These are phyloP conservation scores for Neonectria coccinea DNA, from an alignment of 2,329 filamentous ascomycete genomes.

Conservation along the genomic window DNA sequence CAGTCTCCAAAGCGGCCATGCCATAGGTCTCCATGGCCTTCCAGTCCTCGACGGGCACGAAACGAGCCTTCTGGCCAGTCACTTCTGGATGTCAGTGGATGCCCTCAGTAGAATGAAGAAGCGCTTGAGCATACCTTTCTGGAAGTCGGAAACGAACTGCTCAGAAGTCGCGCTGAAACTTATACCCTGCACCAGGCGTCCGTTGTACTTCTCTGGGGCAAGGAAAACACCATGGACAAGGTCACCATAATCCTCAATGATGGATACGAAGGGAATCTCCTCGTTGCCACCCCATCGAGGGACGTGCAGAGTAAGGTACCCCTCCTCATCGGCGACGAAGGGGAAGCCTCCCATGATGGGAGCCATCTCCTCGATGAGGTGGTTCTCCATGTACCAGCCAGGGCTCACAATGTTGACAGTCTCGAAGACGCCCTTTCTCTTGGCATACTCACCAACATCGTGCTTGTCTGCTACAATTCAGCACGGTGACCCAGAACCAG, in stretches of 20 bases:
- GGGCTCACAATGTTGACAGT: conserved; percentile 51
- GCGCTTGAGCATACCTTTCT: conserved; percentile 40
- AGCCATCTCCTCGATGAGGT: conserved; percentile 50
- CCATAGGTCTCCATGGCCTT: conserved; percentile 49
- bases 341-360: conserved; percentile 57
- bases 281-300: conserved; percentile 55
- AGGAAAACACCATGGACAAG: conserved; percentile 59
- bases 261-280: conserved; percentile 53
- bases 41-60: conserved; percentile 48
- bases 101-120: not conserved
- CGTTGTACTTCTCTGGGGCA: conserved; percentile 52
- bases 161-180: conserved; percentile 50
- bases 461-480: conserved; percentile 50
- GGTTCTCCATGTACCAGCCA: conserved; percentile 59
- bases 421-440: conserved; percentile 48
- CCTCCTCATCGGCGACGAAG: conserved; percentile 49
- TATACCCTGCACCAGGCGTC: conserved; percentile 52
- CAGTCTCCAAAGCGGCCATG: conserved; percentile 49
- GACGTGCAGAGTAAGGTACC: conserved; percentile 49
- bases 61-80: conserved; percentile 49
- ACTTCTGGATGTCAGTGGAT: conserved; percentile 36
- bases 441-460: conserved; percentile 53
- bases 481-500: not conserved
- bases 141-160: conserved; percentile 48
- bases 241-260: conserved; percentile 58